A percentile compares a stretch with the other conserved stretches of the same genome.
Evolutionary conservation across 1,284 basidiomycete species (phyloP).

Genomic region (Limonomyces culmigenus): DNA sequence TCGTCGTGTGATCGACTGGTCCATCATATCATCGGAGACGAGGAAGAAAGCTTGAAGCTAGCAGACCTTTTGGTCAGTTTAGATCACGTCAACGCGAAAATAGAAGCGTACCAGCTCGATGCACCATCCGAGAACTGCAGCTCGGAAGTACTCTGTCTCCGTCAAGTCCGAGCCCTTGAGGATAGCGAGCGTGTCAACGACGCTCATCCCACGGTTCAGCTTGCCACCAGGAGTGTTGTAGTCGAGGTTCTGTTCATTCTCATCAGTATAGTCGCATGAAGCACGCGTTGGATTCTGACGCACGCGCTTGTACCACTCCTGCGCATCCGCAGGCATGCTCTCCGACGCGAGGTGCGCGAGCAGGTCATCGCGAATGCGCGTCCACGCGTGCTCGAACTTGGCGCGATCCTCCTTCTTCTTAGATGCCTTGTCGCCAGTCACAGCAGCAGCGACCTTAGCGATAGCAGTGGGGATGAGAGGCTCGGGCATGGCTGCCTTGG

Average conservation of each 20-base stretch:
- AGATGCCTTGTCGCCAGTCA: slow-evolving; percentile 8
- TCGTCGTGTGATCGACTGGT: slow-evolving; percentile 83
- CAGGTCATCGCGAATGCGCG: slow-evolving; percentile 36
- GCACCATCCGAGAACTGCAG: slow-evolving; percentile 91
- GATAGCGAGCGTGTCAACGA: slow-evolving; percentile 88
- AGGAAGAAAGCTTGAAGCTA: slow-evolving; percentile 97
- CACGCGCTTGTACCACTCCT: slow-evolving; percentile 69
- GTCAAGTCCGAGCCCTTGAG: slow-evolving; percentile 51
- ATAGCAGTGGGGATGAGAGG: background rate
- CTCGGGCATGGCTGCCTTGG: no score
- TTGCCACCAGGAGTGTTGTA: slow-evolving; percentile 96
- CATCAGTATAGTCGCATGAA: background rate
- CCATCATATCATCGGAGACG: slow-evolving; percentile 98
- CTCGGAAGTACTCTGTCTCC: slow-evolving; percentile 79
- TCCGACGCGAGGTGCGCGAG: slow-evolving; percentile 47
- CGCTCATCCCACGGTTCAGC: slow-evolving; percentile 89
- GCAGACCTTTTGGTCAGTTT: background rate
- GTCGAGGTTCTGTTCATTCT: slow-evolving; percentile 54
- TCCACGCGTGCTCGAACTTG: slow-evolving; percentile 35
- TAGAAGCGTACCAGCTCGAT: slow-evolving; percentile 71
- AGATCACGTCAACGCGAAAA: background rate
- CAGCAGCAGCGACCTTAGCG: background rate
- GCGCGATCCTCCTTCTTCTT: slow-evolving; percentile 26
- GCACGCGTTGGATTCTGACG: slow-evolving; percentile 11
- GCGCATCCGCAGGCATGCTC: slow-evolving; percentile 70